phyloP scores from a whole-genome alignment of 2,329 filamentous ascomycete genomes.

The Cordyceps javanica region DNA sequence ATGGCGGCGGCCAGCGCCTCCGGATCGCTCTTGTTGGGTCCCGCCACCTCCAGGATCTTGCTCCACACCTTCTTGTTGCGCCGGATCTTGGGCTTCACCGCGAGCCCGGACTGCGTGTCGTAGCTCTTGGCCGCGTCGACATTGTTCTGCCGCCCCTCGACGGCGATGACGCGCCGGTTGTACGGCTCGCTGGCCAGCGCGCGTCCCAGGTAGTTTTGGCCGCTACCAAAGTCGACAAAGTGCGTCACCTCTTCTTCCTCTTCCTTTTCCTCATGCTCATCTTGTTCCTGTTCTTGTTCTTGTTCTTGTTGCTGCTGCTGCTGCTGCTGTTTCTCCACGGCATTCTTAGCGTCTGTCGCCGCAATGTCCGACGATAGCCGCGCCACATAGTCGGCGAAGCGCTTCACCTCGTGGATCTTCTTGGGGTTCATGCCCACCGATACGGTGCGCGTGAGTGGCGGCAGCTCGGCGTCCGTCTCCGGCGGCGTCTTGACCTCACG shows the following conservation, averaged over 20 bases:
- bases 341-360: no score
- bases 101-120: constrained; percentile 75
- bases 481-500: constrained; percentile 49
- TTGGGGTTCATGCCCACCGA: constrained; percentile 92
- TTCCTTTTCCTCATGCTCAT: no score
- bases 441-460: constrained; percentile 62
- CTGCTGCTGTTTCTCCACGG: no score
- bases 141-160: constrained; percentile 82
- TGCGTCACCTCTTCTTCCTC: constrained; percentile 63
- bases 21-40: constrained; percentile 34
- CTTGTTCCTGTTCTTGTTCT: no score
- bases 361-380: constrained; percentile 52
- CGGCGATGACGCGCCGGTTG: constrained; percentile 79
- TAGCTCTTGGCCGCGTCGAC: constrained; percentile 78
- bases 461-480: constrained; percentile 34
- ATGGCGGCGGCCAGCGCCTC: constrained; percentile 27
- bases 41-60: constrained; percentile 36
- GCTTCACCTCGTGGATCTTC: constrained; percentile 87
- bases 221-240: constrained; percentile 91
- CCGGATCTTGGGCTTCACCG: constrained; percentile 65
- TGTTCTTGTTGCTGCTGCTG: no score
- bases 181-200: constrained; percentile 81
- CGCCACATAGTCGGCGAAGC: constrained; percentile 83
- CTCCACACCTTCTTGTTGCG: constrained; percentile 78
- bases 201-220: constrained; percentile 91